These are phyloP conservation scores for Hermanozyma aechmeae DNA, from an alignment of 805 yeast species.

Conservation along the genomic window DNA sequence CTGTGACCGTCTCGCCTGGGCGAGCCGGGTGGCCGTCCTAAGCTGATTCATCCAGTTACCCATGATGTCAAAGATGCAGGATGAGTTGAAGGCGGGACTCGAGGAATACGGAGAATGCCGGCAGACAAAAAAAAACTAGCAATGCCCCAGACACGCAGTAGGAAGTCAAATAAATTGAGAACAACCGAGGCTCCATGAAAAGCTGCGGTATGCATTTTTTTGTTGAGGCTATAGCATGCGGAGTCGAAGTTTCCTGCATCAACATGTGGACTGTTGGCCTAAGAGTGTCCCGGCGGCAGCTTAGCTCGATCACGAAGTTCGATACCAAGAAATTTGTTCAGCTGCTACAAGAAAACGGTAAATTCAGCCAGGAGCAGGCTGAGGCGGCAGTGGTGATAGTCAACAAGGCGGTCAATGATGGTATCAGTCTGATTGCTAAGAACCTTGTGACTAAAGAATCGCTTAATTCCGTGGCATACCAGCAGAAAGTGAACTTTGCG, in stretches of 20 bases:
- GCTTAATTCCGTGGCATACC: constrained; percentile 77
- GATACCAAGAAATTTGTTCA: constrained; percentile 72
- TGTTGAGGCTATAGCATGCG: too few species aligned
- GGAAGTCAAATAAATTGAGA: too few species aligned
- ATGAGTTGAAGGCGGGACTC: too few species aligned
- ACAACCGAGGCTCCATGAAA: too few species aligned
- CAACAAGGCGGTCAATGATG: constrained; percentile 67
- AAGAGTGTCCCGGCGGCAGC: constrained; percentile 1
- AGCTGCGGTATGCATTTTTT: too few species aligned
- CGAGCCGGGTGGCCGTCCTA: too few species aligned
- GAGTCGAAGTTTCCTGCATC: background rate
- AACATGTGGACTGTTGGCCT: constrained; percentile 2
- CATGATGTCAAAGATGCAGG: too few species aligned
- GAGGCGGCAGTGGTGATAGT: constrained; percentile 71
- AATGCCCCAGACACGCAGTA: too few species aligned
- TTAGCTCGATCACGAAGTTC: constrained; percentile 38
- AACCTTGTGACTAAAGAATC: constrained; percentile 81
- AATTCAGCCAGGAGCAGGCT: constrained; percentile 65
- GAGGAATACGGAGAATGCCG: too few species aligned
- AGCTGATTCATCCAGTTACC: too few species aligned
- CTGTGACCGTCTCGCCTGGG: too few species aligned
- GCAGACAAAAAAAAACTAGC: too few species aligned
- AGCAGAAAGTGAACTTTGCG: constrained; percentile 94
- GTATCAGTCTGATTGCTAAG: constrained; percentile 63
- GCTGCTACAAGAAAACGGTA: constrained; percentile 57